Percentiles rank a stretch among this genome's conserved stretches.
These are phyloP conservation scores for Lentinus brumalis DNA, from an alignment of 768 basidiomycete species.

Conservation along the genomic window DNA sequence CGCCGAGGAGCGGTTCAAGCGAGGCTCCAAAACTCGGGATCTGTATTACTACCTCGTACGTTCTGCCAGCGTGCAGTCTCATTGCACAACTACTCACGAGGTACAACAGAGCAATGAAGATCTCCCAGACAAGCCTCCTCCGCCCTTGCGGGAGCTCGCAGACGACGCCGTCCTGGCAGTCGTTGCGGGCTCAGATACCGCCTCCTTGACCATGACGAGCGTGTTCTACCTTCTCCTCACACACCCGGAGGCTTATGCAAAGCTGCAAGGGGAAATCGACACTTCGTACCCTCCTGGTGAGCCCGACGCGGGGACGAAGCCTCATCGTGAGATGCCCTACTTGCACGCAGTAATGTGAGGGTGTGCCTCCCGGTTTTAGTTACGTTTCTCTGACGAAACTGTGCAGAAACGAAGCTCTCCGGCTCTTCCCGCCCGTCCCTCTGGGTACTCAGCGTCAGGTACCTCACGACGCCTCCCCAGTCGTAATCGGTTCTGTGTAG, in stretches of 20 bases:
- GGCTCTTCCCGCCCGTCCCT: constrained; percentile 45
- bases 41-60: constrained; percentile 50
- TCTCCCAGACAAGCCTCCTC: not conserved
- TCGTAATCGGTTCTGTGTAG: constrained; percentile 37
- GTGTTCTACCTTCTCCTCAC: constrained; percentile 29
- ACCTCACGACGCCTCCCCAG: constrained; percentile 30
- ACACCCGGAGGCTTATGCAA: constrained; percentile 25
- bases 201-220: constrained; percentile 25
- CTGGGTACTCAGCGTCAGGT: constrained; percentile 42
- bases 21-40: constrained; percentile 25
- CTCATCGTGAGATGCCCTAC: constrained; percentile 28
- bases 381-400: constrained; percentile 23
- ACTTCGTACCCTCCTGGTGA: constrained; percentile 21
- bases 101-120: constrained; percentile 20
- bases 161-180: constrained; percentile 28
- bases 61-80: not conserved
- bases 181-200: constrained; percentile 34
- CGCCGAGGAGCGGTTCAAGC: constrained; percentile 8
- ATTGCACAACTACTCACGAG: too few species aligned
- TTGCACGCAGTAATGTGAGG: constrained; percentile 39
- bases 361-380: constrained; percentile 12
- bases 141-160: constrained; percentile 8
- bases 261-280: constrained; percentile 29
- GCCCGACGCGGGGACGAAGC: constrained; percentile 21
- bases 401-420: constrained; percentile 46